phyloP scores from a whole-genome alignment of 805 yeast genomes.

The Zygoascus biomembranicola region DNA sequence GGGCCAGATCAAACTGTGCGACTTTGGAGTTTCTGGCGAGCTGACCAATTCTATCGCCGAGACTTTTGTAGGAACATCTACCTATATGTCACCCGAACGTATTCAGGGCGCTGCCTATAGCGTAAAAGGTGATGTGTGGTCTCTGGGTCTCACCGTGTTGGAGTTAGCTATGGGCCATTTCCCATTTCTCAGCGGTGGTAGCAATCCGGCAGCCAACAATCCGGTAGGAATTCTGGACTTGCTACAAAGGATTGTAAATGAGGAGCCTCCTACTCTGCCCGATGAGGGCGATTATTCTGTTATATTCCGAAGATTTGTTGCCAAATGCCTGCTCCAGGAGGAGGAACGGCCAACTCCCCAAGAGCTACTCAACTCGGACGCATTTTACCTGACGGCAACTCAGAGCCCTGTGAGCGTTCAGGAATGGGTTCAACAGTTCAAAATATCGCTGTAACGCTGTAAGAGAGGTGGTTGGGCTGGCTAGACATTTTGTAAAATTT shows the following conservation, averaged over 20 bases:
- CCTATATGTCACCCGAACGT: slow-evolving; percentile 96
- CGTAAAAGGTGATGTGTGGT: slow-evolving; percentile 97
- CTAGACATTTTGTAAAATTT: too few relatives aligned
- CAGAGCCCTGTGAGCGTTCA: slow-evolving; percentile 14
- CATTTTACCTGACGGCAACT: slow-evolving; percentile 23
- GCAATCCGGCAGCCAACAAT: slow-evolving; percentile 14
- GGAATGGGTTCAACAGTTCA: slow-evolving; percentile 17
- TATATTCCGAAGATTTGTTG: slow-evolving; percentile 58
- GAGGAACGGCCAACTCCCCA: slow-evolving; percentile 68
- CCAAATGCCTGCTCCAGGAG: slow-evolving; percentile 65
- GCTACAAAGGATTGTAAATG: slow-evolving; percentile 87
- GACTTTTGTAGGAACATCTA: slow-evolving; percentile 96
- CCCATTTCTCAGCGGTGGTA: slow-evolving; percentile 42
- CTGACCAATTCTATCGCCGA: slow-evolving; percentile 91
- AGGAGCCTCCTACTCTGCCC: slow-evolving; percentile 72
- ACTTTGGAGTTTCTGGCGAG: slow-evolving; percentile 93
- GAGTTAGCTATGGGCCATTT: slow-evolving; percentile 82
- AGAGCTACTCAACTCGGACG: slow-evolving; percentile 41
- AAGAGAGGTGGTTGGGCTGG: too few relatives aligned
- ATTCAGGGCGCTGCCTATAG: slow-evolving; percentile 92
- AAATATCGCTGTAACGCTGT: slow-evolving; percentile 1
- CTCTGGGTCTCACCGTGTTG: slow-evolving; percentile 80
- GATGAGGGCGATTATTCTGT: slow-evolving; percentile 34
- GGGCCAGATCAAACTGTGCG: slow-evolving; percentile 88
- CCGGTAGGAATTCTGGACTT: slow-evolving; percentile 79